These are phyloP conservation scores for Solanum lycopersicoides DNA, from an alignment of 257 asterid genomes.

Conservation along the genomic window DNA sequence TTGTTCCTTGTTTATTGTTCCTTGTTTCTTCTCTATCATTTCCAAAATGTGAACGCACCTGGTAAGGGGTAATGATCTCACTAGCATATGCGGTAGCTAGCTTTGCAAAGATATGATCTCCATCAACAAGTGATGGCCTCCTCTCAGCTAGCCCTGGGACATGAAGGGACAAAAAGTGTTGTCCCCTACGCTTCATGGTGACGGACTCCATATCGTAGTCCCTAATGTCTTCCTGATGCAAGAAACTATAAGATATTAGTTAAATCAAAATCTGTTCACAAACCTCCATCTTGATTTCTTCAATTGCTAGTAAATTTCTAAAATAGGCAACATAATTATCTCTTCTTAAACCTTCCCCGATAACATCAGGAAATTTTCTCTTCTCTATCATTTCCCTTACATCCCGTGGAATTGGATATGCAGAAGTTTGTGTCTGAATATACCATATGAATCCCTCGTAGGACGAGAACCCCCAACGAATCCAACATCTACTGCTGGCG, in stretches of 20 bases:
- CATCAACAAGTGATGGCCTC: conserved; percentile 75
- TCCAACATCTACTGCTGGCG: conserved; percentile 17
- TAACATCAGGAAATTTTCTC: conserved; percentile 44
- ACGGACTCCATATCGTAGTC: conserved; percentile 66
- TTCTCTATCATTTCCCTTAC: conserved; percentile 37
- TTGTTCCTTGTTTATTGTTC: no score
- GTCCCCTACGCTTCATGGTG: conserved; percentile 35
- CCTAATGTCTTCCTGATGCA: conserved; percentile 56
- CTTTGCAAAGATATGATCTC: conserved; percentile 53
- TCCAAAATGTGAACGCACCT: conserved; percentile 27
- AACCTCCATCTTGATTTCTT: conserved; percentile 94
- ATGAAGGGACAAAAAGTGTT: conserved; percentile 51
- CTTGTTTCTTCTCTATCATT: no score
- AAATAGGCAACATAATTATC: conserved; percentile 42
- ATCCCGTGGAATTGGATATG: conserved; percentile 44
- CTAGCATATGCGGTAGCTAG: conserved; percentile 30
- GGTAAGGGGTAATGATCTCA: conserved; percentile 18
- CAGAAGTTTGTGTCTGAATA: conserved; percentile 14
- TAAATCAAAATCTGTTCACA: background rate
- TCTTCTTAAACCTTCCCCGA: conserved; percentile 31
- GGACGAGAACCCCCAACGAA: conserved; percentile 57
- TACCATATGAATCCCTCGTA: conserved; percentile 18
- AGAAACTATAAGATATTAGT: background rate
- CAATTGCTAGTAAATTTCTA: conserved; percentile 55
- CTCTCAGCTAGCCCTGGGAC: conserved; percentile 94